Conservation (phyloP, 345 rosid genomes). For the Lepidium africanum region DNA sequence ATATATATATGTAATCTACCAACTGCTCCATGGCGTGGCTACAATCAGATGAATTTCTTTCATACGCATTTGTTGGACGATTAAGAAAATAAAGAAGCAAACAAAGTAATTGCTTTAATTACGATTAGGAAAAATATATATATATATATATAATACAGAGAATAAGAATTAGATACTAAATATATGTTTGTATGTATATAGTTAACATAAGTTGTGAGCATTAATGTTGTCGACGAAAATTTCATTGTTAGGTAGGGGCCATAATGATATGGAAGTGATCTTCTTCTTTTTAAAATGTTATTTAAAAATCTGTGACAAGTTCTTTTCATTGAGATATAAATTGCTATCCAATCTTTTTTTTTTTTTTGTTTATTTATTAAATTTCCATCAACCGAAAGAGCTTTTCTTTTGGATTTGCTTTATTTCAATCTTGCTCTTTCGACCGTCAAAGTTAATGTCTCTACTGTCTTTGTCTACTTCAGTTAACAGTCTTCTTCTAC, state of each 20-base stretch:
- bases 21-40: too few relatives aligned
- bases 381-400: slow-evolving; percentile 35
- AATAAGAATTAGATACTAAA: not conserved
- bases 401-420: slow-evolving; percentile 22
- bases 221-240: slow-evolving; percentile 14
- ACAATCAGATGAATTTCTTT: not conserved
- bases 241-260: slow-evolving; percentile 26
- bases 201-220: not conserved
- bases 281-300: slow-evolving; percentile 12
- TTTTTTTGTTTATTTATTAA: not conserved
- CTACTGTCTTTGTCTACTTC: slow-evolving; percentile 14
- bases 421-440: slow-evolving; percentile 17
- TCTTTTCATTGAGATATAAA: slow-evolving; percentile 8
- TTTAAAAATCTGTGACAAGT: not conserved
- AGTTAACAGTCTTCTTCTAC: not conserved
- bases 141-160: not conserved
- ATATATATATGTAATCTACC: too few relatives aligned
- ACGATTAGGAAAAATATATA: not conserved
- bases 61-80: not conserved
- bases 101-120: not conserved
- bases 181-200: not conserved
- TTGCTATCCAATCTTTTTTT: slow-evolving; percentile 13
- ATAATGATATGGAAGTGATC: slow-evolving; percentile 31
- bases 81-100: not conserved
- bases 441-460: slow-evolving; percentile 28